Percentiles rank a stretch among this genome's conserved stretches.
phyloP scores from a whole-genome alignment of 495 filamentous ascomycete species.

The Neurospora pannonica region DNA sequence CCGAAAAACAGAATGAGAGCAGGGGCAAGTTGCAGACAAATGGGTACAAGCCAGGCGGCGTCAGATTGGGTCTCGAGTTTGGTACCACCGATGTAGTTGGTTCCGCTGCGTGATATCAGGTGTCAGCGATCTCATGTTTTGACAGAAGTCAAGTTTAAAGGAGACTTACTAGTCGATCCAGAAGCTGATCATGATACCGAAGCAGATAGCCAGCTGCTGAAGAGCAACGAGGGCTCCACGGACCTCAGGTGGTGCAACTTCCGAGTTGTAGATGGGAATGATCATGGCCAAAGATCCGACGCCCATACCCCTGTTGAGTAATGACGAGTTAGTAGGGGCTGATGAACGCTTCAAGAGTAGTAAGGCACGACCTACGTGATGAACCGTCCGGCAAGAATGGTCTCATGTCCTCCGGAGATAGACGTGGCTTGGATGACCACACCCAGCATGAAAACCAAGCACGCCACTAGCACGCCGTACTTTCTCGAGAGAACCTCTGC shows the following conservation, averaged over 20 bases:
- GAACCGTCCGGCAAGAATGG: slow-evolving; percentile 66
- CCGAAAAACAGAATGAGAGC: slow-evolving; percentile 53
- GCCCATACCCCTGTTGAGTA: slow-evolving; percentile 46
- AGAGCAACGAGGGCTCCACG: slow-evolving; percentile 64
- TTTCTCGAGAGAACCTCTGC: slow-evolving; percentile 68
- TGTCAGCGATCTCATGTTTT: slow-evolving; percentile 12
- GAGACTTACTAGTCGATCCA: slow-evolving; percentile 62
- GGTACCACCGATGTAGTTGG: slow-evolving; percentile 71
- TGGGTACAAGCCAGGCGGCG: slow-evolving; percentile 59
- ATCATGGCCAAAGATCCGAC: slow-evolving; percentile 62
- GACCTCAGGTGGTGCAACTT: slow-evolving; percentile 52
- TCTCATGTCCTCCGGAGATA: slow-evolving; percentile 40
- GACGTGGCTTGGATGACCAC: slow-evolving; percentile 66
- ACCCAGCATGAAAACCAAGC: slow-evolving; percentile 64
- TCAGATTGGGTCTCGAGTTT: slow-evolving; percentile 49
- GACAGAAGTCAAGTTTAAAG: neutral
- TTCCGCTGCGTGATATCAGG: slow-evolving; percentile 31
- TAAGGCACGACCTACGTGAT: slow-evolving; percentile 40
- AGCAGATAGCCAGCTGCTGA: slow-evolving; percentile 73
- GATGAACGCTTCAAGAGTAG: neutral
- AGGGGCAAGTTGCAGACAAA: slow-evolving; percentile 52
- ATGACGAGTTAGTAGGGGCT: neutral
- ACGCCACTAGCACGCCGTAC: slow-evolving; percentile 62
- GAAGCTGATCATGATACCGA: slow-evolving; percentile 76
- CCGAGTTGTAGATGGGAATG: slow-evolving; percentile 59